phyloP scores from a whole-genome alignment of 306 rosid genomes.

The Erythrophleum fordii region DNA sequence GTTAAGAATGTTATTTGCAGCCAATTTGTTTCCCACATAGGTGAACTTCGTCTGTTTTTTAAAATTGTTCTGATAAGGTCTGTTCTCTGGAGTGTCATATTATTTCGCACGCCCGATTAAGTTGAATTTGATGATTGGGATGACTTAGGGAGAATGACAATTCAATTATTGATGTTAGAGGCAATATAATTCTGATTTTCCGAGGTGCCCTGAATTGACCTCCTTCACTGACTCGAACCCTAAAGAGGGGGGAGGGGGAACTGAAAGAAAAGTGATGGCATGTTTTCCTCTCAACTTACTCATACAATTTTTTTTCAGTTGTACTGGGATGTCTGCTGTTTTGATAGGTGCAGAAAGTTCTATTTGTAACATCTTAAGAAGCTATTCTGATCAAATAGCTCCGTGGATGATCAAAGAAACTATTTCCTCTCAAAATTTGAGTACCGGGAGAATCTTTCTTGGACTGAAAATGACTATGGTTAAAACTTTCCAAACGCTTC shows the following conservation, averaged over 20 bases:
- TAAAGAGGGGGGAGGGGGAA: too few relatives aligned
- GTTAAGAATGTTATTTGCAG: background rate
- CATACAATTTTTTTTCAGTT: background rate
- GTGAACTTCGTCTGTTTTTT: background rate
- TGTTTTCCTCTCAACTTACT: background rate
- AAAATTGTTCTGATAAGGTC: background rate
- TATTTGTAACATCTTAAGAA: background rate
- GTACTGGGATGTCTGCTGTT: background rate
- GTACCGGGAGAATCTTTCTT: background rate
- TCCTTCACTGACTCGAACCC: background rate
- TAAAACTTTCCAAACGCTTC: background rate
- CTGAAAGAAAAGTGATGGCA: background rate
- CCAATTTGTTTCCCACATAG: background rate
- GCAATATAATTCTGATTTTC: background rate
- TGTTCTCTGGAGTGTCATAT: background rate
- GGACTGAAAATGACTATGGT: background rate
- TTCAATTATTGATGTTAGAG: background rate
- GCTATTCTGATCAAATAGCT: background rate
- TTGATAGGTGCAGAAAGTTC: background rate
- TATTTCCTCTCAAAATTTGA: background rate
- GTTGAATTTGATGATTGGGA: background rate
- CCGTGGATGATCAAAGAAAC: background rate
- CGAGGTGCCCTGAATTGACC: background rate
- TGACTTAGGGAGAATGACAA: background rate
- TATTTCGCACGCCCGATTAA: background rate